Evolutionary conservation across 2,329 filamentous ascomycete species (phyloP).

Genomic region (Aspergillus ochraceoroseus): DNA sequence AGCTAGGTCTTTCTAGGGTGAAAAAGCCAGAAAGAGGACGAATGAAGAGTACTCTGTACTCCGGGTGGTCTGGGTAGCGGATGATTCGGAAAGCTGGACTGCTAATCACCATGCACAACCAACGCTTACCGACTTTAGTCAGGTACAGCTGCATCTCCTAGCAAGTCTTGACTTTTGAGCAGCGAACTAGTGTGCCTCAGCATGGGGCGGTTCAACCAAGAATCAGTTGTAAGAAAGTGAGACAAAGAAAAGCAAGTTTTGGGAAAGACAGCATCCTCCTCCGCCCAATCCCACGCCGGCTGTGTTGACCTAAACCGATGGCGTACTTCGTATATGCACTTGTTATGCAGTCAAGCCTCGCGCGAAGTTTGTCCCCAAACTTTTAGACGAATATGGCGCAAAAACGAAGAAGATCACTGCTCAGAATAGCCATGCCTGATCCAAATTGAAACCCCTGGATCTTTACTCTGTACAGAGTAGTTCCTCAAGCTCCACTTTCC

Average conservation of each 20-base stretch:
- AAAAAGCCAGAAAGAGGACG: too few species aligned
- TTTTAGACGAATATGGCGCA: constrained; percentile 4
- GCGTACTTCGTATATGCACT: too few species aligned
- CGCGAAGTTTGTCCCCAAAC: constrained; percentile 8
- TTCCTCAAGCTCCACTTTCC: constrained; percentile 12
- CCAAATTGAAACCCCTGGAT: constrained; percentile 7
- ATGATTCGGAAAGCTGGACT: constrained; percentile 1
- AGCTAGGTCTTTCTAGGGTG: too few species aligned
- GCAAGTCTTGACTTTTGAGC: constrained; percentile 1
- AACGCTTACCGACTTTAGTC: neutral
- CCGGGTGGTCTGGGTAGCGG: constrained; percentile 1
- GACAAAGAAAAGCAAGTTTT: constrained; percentile 7
- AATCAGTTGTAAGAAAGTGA: neutral
- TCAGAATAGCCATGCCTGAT: constrained; percentile 17
- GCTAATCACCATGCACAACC: neutral
- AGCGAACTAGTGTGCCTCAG: constrained; percentile 9
- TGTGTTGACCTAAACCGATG: neutral
- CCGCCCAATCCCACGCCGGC: neutral
- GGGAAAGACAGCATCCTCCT: too few species aligned
- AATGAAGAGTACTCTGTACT: neutral
- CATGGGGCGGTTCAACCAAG: neutral
- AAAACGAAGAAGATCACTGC: constrained; percentile 14
- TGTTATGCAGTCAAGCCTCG: constrained; percentile 1
- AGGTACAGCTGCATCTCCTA: constrained; percentile 1
- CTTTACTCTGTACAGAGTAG: too few species aligned